Percentiles rank a stretch among this genome's conserved stretches.
Conservation (phyloP, 2,329 filamentous ascomycete species). For the Apiospora hydei region DNA sequence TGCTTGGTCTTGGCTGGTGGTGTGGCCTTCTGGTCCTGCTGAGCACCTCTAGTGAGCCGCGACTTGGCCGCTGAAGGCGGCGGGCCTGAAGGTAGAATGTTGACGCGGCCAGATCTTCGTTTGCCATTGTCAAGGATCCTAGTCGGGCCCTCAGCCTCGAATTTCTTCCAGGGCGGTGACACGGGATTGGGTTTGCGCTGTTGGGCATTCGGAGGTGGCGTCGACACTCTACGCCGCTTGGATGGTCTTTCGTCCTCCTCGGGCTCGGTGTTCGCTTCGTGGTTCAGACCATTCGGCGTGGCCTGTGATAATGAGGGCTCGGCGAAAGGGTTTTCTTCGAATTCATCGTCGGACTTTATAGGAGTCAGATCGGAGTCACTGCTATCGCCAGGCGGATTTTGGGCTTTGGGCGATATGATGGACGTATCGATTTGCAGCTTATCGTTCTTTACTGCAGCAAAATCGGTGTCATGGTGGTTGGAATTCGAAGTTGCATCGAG, state of each 20-base stretch:
- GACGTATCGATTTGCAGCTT: conserved; percentile 2
- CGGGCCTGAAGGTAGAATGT: conserved; percentile 60
- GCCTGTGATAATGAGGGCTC: conserved; percentile 22
- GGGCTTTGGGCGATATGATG: background rate
- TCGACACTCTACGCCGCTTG: conserved; percentile 70
- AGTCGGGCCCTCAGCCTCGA: conserved; percentile 84
- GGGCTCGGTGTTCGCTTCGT: conserved; percentile 37
- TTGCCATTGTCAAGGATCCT: conserved; percentile 79
- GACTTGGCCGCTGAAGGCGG: conserved; percentile 58
- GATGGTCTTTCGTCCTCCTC: conserved; percentile 54
- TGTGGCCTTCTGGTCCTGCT: conserved; percentile 47
- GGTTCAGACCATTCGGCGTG: conserved; percentile 29
- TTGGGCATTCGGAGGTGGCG: conserved; percentile 44
- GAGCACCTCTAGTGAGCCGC: conserved; percentile 57
- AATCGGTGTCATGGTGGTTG: background rate
- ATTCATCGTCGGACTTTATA: conserved; percentile 32
- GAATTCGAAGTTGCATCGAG: conserved; percentile 22
- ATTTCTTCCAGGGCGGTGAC: conserved; percentile 94
- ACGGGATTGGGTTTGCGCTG: conserved; percentile 53
- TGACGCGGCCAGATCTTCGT: conserved; percentile 71
- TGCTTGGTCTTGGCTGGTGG: conserved; percentile 37
- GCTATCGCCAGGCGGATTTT: conserved; percentile 10
- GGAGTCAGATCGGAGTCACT: conserved; percentile 28
- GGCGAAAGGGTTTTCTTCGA: conserved; percentile 34
- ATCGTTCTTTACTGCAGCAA: background rate